phyloP scores from a whole-genome alignment of 805 yeast species.

The Saturnispora bothae region DNA sequence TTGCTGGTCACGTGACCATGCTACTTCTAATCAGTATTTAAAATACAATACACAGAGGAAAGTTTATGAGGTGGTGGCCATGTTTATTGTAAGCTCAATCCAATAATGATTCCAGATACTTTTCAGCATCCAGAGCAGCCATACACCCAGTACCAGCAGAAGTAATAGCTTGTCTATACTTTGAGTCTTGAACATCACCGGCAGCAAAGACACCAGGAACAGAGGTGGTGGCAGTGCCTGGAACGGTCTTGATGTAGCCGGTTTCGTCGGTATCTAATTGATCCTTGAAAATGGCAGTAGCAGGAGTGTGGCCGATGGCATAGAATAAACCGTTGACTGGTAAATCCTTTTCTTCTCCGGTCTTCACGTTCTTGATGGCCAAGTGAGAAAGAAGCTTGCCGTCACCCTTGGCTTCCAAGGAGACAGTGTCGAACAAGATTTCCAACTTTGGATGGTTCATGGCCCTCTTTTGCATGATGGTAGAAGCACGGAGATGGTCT shows the following conservation, averaged over 20 bases:
- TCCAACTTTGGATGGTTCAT: conserved; percentile 78
- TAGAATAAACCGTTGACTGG: conserved; percentile 88
- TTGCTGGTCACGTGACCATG: too few species aligned
- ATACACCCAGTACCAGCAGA: conserved; percentile 99
- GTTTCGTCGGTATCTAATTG: conserved; percentile 78
- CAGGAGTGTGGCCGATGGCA: conserved; percentile 97
- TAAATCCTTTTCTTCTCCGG: conserved; percentile 58
- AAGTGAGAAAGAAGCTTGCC: conserved; percentile 69
- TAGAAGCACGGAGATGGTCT: conserved; percentile 88
- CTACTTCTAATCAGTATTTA: too few species aligned
- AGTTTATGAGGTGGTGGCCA: too few species aligned
- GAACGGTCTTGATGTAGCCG: conserved; percentile 82
- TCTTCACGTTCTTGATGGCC: conserved; percentile 57
- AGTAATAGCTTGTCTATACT: conserved; percentile 97
- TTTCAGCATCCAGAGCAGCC: conserved; percentile 97
- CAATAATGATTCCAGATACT: conserved; percentile 51
- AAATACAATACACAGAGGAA: too few species aligned
- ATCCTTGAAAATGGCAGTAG: conserved; percentile 67
- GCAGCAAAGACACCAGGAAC: conserved; percentile 94
- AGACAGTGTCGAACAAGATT: conserved; percentile 75
- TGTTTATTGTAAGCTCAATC: conserved; percentile 1
- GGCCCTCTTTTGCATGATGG: conserved; percentile 94
- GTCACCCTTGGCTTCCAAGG: conserved; percentile 87
- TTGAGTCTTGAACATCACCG: conserved; percentile 96
- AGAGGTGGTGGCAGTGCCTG: conserved; percentile 82